These are phyloP conservation scores for Pseudomassariella vexata DNA, from an alignment of 2,329 filamentous ascomycete species.

Conservation along the genomic window DNA sequence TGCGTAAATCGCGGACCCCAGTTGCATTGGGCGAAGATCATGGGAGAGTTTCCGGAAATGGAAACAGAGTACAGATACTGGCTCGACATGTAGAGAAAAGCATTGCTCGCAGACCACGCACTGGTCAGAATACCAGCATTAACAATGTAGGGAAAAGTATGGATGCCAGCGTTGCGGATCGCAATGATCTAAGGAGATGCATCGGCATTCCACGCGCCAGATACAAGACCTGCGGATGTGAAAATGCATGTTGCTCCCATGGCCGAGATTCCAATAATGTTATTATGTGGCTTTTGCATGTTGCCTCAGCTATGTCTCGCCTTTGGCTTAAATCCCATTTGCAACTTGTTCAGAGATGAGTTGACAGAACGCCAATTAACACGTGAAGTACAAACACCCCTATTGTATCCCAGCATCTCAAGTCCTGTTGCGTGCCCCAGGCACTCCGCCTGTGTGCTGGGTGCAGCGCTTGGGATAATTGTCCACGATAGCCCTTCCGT, in stretches of 20 bases:
- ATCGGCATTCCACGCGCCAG: slow-evolving; percentile 24
- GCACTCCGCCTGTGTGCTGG: too few species aligned
- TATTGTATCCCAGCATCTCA: too few species aligned
- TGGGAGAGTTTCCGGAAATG: slow-evolving; percentile 49
- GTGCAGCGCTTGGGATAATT: too few species aligned
- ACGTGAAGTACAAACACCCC: too few species aligned
- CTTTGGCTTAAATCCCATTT: too few species aligned
- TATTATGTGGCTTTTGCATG: too few species aligned
- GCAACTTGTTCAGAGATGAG: too few species aligned
- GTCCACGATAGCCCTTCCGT: too few species aligned
- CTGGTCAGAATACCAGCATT: slow-evolving; percentile 56
- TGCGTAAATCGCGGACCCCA: too few species aligned
- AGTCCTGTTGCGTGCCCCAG: too few species aligned
- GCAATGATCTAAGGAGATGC: slow-evolving; percentile 93
- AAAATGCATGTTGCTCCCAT: slow-evolving; percentile 57
- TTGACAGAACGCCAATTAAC: too few species aligned
- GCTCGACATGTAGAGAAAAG: slow-evolving; percentile 26
- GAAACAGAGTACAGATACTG: slow-evolving; percentile 31
- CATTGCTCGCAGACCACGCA: slow-evolving; percentile 27
- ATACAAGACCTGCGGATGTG: slow-evolving; percentile 40
- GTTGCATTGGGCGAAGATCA: slow-evolving; percentile 44
- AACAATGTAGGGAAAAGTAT: slow-evolving; percentile 79
- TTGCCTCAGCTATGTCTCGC: too few species aligned
- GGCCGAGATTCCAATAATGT: slow-evolving; percentile 74
- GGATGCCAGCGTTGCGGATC: slow-evolving; percentile 74